Evolutionary conservation across 345 rosid genomes (phyloP), one percentile per base, ranked within the genome.

Genomic region (Salix koriyanagi): DNA sequence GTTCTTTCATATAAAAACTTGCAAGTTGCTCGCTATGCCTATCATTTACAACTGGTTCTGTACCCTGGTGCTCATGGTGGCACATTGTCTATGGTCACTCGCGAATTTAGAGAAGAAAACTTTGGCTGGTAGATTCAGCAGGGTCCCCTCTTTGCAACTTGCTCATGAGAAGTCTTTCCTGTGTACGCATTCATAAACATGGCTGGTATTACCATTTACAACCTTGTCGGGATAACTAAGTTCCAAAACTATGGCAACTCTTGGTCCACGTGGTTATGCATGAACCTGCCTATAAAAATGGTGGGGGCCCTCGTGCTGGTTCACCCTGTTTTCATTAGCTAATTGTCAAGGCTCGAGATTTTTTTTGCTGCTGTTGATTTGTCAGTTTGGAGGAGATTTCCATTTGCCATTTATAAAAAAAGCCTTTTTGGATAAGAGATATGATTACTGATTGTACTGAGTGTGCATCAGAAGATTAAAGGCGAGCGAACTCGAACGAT

Each of bases 111-210:
- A 69, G 26, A 68, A 69, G 69, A 65, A 50, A 73, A 48, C 44
- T 42, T 42, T 23, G 67, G 79, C 81, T 79, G 77, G 48, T 80
- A 64, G 83, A 50, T 62, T 9, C 26, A 69, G 19, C 5, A 56
- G 36, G 78, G 76, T 15, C 60, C 65, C 75, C 60, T 16, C 26
- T 0, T 1, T 70, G 79, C 84, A 79, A 81, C 80, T 84, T 73
- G 84, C 50, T 78, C 80, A 11, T 71, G 74, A 36, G 37, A 28
- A 70, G 4, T 76, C 58, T 21, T 9, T 60, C 56, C 21, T 44
- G 7, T 44, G 76, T 2, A 32, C 1, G 71, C 9, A 50, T 16
- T 48, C 13, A 60, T 28, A 34, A 46, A 39, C 34, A 25, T 56
- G 36, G n/a, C 30, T 26, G 75, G 75, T 6, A 46, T 70, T 56